Evolutionary conservation across 2,329 filamentous ascomycete species (phyloP), one percentile per base, ranked within the genome.

Genomic region (Aureobasidium sp.): DNA sequence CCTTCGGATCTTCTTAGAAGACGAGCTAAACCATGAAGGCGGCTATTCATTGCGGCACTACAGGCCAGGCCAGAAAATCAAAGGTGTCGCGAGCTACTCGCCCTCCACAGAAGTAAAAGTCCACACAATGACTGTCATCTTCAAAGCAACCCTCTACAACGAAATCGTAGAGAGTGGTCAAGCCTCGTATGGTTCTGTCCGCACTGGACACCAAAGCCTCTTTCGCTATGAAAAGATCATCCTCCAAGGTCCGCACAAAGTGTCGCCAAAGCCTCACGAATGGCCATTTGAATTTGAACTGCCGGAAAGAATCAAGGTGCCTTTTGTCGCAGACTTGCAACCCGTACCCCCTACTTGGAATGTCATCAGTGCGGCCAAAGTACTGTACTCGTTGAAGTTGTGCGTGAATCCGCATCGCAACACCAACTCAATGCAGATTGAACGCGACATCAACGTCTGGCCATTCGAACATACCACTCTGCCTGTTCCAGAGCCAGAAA

Each of bases 141-240:
- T 57, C 41, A 57, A 57, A 46, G 37, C 39, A 10, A 57, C 53
- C 20, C 53, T 57, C 27, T 57, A 57, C 39, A 57, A 20, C n/a
- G 53, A 36, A 15, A 20, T 57, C 26, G 26, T 20, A 10, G 41
- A 57, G 2, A 36, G 26, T 6, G 36, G 37, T 10, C 39, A 46
- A 34, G 27, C 27, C 6, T 36, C 17, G 1, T 44, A 57, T 10
- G 37, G 53, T 6, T 57, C 27, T 41, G 29, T 57, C 2, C 53
- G 53, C 53, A 46, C 53, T 0, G 39, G 27, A 5, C 44, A 57
- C 39, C 53, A 57, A n/a, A 36, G n/a, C 39, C 53, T 57, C 12
- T 57, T 57, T 17, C 37, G 53, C 12, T 27, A 57, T 15, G 53
- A 57, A 6, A 44, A 44, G 6, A 12, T 24, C 17, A 44, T 57